These are phyloP conservation scores for Lentinula sp. DNA, from an alignment of 768 basidiomycete genomes.

Conservation along the genomic window DNA sequence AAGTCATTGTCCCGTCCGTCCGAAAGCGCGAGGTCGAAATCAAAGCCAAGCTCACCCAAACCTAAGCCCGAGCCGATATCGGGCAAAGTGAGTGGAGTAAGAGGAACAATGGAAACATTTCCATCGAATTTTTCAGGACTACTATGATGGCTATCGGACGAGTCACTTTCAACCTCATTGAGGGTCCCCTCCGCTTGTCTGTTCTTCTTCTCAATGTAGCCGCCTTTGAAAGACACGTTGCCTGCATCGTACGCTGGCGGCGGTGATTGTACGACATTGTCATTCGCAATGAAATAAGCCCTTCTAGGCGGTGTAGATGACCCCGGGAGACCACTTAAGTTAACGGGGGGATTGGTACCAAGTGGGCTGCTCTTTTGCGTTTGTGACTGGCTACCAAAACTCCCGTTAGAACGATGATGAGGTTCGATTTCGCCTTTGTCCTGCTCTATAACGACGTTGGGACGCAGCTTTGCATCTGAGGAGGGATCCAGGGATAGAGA, in stretches of 20 bases:
- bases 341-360: slow-evolving; percentile 9
- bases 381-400: neutral
- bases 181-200: neutral
- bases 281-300: slow-evolving; percentile 35
- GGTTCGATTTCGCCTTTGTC: neutral
- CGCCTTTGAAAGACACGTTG: neutral
- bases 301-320: slow-evolving; percentile 26
- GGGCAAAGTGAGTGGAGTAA: neutral
- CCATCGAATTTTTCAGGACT: neutral
- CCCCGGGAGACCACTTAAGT: slow-evolving; percentile 11
- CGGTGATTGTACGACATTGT: slow-evolving; percentile 24
- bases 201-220: neutral
- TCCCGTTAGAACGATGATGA: slow-evolving; percentile 3
- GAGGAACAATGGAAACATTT: neutral
- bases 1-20: neutral
- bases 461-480: neutral
- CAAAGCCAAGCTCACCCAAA: neutral
- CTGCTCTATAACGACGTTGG: slow-evolving; percentile 3
- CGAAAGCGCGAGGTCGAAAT: neutral
- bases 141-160: neutral
- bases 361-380: slow-evolving; percentile 2
- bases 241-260: slow-evolving; percentile 38
- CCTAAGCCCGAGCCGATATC: slow-evolving; percentile 3
- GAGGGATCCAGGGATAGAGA: slow-evolving; percentile 5
- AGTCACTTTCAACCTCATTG: neutral